phyloP scores from a whole-genome alignment of 1,139 yeast genomes.

The Suhomyces atakaporum region DNA sequence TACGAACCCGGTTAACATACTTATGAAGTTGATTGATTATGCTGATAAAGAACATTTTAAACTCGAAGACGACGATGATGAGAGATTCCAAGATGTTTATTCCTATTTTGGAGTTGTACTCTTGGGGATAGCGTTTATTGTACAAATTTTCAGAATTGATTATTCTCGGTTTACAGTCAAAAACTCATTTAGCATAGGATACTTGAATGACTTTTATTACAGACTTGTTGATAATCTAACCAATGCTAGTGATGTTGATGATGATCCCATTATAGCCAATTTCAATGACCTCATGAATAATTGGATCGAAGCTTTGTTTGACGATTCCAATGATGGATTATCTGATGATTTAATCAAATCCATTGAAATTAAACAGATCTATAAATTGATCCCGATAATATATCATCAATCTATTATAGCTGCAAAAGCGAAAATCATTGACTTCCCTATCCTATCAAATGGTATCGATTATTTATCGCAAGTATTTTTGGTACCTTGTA shows the following conservation, averaged over 20 bases:
- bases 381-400: conserved; percentile 68
- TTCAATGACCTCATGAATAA: conserved; percentile 57
- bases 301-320: conserved; percentile 83
- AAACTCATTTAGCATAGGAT: conserved; percentile 37
- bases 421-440: conserved; percentile 52
- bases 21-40: conserved; percentile 33
- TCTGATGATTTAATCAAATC: conserved; percentile 78
- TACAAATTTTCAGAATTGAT: conserved; percentile 47
- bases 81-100: conserved; percentile 68
- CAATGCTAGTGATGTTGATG: conserved; percentile 23
- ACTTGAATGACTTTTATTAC: conserved; percentile 36
- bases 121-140: conserved; percentile 49
- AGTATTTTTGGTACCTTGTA: conserved; percentile 43
- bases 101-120: conserved; percentile 65
- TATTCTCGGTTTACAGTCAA: conserved; percentile 26
- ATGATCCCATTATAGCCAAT: conserved; percentile 33
- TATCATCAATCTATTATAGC: conserved; percentile 75
- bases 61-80: conserved; percentile 51
- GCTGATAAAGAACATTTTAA: conserved; percentile 38
- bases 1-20: conserved; percentile 23
- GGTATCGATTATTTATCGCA: conserved; percentile 51
- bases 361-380: conserved; percentile 67
- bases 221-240: conserved; percentile 38
- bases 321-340: conserved; percentile 71
- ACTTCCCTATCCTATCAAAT: conserved; percentile 33